A percentile compares a stretch with the other conserved stretches of the same genome.
These are phyloP conservation scores for Suillus tomentosus DNA, from an alignment of 768 basidiomycete genomes.

Conservation along the genomic window DNA sequence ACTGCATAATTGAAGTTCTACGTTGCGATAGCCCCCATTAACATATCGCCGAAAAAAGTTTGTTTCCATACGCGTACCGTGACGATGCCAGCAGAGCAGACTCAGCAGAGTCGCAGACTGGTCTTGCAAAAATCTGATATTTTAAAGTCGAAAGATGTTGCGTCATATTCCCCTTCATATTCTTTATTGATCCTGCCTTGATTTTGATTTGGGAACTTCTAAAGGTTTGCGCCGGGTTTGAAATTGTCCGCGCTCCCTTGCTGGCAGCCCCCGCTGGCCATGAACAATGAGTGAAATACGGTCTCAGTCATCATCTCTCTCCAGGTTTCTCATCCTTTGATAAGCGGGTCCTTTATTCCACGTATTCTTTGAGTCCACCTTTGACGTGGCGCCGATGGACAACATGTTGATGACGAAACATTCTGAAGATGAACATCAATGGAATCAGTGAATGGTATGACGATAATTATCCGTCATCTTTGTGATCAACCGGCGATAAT, in stretches of 20 bases:
- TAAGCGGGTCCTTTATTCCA: background rate
- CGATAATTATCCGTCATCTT: background rate
- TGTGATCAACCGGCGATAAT: background rate
- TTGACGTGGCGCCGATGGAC: background rate
- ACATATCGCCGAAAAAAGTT: background rate
- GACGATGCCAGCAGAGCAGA: background rate
- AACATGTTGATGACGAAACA: background rate
- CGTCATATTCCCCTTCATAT: background rate
- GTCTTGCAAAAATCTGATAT: background rate
- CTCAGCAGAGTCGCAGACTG: background rate
- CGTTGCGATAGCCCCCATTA: too few relatives aligned
- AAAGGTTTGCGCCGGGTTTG: background rate
- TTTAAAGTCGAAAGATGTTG: background rate
- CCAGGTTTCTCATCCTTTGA: background rate
- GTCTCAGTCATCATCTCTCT: background rate
- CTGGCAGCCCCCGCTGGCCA: background rate
- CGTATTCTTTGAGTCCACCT: background rate
- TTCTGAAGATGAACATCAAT: background rate
- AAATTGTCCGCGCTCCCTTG: background rate
- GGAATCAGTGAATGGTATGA: background rate
- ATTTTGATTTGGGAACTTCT: background rate
- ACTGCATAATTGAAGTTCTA: too few relatives aligned
- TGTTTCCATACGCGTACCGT: background rate
- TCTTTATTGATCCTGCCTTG: background rate
- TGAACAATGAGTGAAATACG: background rate